Percentiles rank a stretch among this genome's conserved stretches.
These are phyloP conservation scores for Penicillium paneum DNA, from an alignment of 2,329 filamentous ascomycete species.

Conservation along the genomic window DNA sequence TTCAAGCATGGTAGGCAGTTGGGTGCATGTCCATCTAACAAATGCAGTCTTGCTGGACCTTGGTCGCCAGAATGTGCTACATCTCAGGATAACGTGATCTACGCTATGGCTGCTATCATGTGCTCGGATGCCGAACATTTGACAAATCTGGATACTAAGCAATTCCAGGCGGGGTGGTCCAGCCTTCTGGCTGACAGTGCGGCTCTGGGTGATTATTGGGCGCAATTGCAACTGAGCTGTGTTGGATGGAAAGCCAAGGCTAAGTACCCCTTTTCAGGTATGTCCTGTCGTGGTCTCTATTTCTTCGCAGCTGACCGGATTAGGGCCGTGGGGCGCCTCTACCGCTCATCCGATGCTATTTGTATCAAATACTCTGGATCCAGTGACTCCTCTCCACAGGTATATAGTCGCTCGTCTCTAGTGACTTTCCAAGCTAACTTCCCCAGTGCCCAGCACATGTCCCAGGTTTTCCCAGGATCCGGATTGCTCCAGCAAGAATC, in stretches of 20 bases:
- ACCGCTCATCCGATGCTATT: constrained; percentile 55
- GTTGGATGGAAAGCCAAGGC: constrained; percentile 36
- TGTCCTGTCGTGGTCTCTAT: not conserved
- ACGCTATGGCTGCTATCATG: constrained; percentile 31
- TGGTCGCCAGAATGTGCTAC: constrained; percentile 31
- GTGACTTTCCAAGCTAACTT: not conserved
- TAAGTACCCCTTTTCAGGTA: constrained; percentile 38
- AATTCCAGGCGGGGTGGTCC: constrained; percentile 26
- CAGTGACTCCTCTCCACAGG: constrained; percentile 54
- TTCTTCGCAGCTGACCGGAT: not conserved
- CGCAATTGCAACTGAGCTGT: constrained; percentile 36
- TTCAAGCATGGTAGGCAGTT: constrained; percentile 30
- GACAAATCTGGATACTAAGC: constrained; percentile 13
- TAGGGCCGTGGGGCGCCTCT: constrained; percentile 29
- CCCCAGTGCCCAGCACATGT: constrained; percentile 36
- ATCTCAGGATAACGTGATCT: constrained; percentile 26
- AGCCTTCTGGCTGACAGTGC: constrained; percentile 24
- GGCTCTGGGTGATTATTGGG: constrained; percentile 39
- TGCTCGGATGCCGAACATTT: constrained; percentile 32
- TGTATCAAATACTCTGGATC: constrained; percentile 57
- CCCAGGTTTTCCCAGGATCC: constrained; percentile 43
- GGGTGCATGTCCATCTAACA: constrained; percentile 26
- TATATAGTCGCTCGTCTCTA: constrained; percentile 4
- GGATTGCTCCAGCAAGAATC: constrained; percentile 47
- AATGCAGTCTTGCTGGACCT: constrained; percentile 30